These are phyloP conservation scores for Populus euphratica DNA, from an alignment of 345 rosid genomes.

Conservation along the genomic window DNA sequence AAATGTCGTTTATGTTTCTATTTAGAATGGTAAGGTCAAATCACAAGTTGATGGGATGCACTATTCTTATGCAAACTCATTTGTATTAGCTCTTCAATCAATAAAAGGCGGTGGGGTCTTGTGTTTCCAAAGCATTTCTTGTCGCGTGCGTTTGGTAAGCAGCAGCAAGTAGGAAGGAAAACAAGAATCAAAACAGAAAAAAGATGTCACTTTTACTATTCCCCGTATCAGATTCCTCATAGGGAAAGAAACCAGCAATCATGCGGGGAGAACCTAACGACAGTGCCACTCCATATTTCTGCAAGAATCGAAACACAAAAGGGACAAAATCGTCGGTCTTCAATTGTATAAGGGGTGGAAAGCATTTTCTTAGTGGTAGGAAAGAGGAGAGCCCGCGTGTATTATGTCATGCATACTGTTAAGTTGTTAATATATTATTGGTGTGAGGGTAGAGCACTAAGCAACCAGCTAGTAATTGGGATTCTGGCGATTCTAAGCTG, in stretches of 20 bases:
- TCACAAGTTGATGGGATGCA: constrained; percentile 14
- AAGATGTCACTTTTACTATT: constrained; percentile 22
- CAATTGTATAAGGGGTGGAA: constrained; percentile 16
- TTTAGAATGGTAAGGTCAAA: background rate
- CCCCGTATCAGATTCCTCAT: constrained; percentile 12
- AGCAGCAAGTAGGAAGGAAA: background rate
- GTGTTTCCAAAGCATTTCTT: constrained; percentile 4
- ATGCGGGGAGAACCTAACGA: constrained; percentile 12
- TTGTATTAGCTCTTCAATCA: constrained; percentile 3
- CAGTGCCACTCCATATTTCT: background rate
- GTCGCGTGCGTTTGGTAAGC: constrained; percentile 7
- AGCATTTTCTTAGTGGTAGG: constrained; percentile 23
- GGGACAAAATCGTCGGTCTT: constrained; percentile 17
- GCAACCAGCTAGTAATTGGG: constrained; percentile 18
- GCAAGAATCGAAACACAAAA: constrained; percentile 16
- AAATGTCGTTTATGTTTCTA: constrained; percentile 3
- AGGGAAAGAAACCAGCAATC: constrained; percentile 21
- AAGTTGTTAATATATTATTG: background rate
- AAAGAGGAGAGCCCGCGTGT: constrained; percentile 25
- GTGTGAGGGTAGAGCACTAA: constrained; percentile 26
- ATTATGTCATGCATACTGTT: constrained; percentile 8
- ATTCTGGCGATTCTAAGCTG: constrained; percentile 3
- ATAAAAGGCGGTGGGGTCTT: constrained; percentile 21
- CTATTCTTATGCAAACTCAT: constrained; percentile 5
- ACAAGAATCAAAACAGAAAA: constrained; percentile 1